Evolutionary conservation across 345 rosid genomes (phyloP), one percentile per base, ranked within the genome.

Genomic region (Cardiospermum halicacabum): DNA sequence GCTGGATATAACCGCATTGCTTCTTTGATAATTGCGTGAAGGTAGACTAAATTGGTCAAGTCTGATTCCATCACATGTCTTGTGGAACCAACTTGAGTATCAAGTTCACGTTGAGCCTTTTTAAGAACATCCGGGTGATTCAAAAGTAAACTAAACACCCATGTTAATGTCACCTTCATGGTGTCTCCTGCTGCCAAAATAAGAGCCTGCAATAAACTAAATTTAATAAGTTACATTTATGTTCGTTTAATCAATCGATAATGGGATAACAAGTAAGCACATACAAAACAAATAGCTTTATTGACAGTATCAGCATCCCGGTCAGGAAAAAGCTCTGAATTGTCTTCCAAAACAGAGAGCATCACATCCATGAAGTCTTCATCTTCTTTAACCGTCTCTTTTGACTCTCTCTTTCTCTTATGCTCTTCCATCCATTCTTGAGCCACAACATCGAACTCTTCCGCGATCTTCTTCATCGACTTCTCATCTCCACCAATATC

Each of bases 291-390:
- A 0, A 62, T 77, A 5, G 82, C 78, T 43, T 75, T 77, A 57
- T 15, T 75, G 56, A 68, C 26, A 7, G 74, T 54, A 58, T 72
- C 77, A 5, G 67, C 56, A 64, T 74, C 79, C 25, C 13, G 53
- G 24, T n/a, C 64, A n/a, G n/a, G n/a, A 0, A 50, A 26, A 7
- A 40, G 27, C 1, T 12, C 39, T 5, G n/a, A n/a, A n/a, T 42
- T 66, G 0, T 36, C 51, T 47, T 47, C 22, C 1, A 73, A 59
- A 53, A 32, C 13, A 15, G 76, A 53, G 0, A 78, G 58, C 77
- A 82, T 60, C 34, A 82, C 58, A 64, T 62, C 75, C 81, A 78
- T 76, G 66, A 75, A 75, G 19, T 74, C 79, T 36, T 67, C 48
- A 31, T 40, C 60, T 6, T 26, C 43, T 0, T 28, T 21, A 19